Percentiles rank a stretch among this genome's conserved stretches.
These are phyloP conservation scores for Botrytis hyacinthi DNA, from an alignment of 2,329 filamentous ascomycete species.

Conservation along the genomic window DNA sequence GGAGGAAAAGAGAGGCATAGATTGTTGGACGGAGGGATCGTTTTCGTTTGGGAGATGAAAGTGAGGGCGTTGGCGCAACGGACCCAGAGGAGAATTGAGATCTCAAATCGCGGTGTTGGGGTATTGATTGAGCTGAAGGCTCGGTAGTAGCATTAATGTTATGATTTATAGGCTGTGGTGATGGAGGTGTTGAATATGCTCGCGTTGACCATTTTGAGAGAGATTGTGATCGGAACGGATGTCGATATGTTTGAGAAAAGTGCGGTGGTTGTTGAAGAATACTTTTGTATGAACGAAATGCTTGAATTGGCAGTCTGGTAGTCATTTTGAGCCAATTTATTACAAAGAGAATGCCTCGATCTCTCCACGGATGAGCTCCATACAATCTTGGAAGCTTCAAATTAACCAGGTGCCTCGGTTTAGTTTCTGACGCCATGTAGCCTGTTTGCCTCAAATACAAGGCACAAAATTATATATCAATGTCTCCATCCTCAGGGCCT, in stretches of 20 bases:
- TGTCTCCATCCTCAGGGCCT: not conserved
- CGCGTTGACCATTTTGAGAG: not conserved
- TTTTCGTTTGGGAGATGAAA: slow-evolving; percentile 26
- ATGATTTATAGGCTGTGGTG: slow-evolving; percentile 4
- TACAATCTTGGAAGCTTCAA: slow-evolving; percentile 1
- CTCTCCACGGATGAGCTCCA: not conserved
- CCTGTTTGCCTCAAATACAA: not conserved
- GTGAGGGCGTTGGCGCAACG: not conserved
- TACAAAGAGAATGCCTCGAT: not conserved
- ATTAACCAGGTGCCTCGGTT: not conserved
- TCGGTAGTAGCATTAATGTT: not conserved
- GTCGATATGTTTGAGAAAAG: not conserved
- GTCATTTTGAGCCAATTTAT: not conserved
- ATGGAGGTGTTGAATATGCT: slow-evolving; percentile 15
- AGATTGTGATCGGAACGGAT: not conserved
- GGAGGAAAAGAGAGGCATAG: slow-evolving; percentile 42
- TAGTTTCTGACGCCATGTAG: not conserved
- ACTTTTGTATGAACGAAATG: not conserved
- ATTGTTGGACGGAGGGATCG: slow-evolving; percentile 37
- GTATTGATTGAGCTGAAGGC: not conserved
- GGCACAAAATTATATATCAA: not conserved
- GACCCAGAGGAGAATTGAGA: slow-evolving; percentile 32
- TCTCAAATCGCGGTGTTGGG: slow-evolving; percentile 28
- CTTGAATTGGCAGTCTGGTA: not conserved
- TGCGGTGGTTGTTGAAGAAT: not conserved